Evolutionary conservation across 192 early-diverging fungal genomes (phyloP).

Genomic region (Coemansia sp.): DNA sequence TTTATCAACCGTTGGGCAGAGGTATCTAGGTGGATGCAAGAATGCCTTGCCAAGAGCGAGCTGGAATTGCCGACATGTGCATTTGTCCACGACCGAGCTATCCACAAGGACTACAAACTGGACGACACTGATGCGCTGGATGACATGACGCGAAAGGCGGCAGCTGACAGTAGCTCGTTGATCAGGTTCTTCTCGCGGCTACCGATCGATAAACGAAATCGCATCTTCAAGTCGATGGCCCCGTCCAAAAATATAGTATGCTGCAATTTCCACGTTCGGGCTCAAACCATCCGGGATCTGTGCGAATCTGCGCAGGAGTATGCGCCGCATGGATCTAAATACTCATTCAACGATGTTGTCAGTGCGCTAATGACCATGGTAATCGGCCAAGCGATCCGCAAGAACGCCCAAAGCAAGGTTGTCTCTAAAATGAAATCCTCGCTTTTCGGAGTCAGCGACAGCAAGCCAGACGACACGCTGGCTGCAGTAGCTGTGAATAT

Average conservation of each 20-base stretch:
- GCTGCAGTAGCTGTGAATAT: neutral
- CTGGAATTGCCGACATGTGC: neutral
- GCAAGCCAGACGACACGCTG: neutral
- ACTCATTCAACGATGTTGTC: neutral
- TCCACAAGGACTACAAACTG: neutral
- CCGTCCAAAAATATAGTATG: neutral
- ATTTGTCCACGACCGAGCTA: neutral
- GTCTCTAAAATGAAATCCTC: no score
- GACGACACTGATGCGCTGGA: neutral
- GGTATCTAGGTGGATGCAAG: neutral
- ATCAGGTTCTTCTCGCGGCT: constrained; percentile 10
- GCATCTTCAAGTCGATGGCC: neutral
- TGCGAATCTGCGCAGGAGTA: neutral
- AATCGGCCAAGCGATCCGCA: neutral
- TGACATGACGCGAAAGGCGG: neutral
- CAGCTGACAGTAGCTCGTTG: neutral
- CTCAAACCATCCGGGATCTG: neutral
- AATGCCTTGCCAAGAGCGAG: neutral
- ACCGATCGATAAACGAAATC: constrained; percentile 10
- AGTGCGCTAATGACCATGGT: neutral
- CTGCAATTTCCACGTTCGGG: constrained; percentile 17
- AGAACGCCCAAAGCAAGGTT: neutral
- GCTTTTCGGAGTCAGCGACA: neutral
- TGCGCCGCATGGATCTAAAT: neutral
- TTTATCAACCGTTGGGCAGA: constrained; percentile 34